phyloP scores from a whole-genome alignment of 441 rosid species.

The Adansonia grandidieri region DNA sequence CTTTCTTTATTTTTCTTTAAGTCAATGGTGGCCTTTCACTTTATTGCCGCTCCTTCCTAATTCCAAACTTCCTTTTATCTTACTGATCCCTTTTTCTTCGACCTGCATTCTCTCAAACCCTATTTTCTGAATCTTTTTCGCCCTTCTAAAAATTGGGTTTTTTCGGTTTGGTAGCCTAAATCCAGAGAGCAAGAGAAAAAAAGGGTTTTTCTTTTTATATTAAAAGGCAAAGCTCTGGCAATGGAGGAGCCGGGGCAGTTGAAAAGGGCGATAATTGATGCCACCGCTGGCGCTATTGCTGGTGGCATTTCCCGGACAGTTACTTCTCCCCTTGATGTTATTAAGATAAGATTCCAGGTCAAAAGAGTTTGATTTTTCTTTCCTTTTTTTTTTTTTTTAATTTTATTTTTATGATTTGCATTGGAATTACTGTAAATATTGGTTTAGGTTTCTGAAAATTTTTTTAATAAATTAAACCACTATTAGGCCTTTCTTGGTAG shows the following conservation, averaged over 20 bases:
- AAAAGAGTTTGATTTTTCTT: not conserved
- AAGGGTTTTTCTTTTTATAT: not conserved
- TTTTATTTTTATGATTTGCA: not conserved
- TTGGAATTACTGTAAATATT: not conserved
- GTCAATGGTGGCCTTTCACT: slow-evolving; percentile 26
- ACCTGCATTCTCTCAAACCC: not conserved
- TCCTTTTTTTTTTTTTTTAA: not conserved
- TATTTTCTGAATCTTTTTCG: not conserved
- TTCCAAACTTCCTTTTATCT: slow-evolving; percentile 19
- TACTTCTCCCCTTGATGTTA: slow-evolving; percentile 98
- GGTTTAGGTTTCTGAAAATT: not conserved
- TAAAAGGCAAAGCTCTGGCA: slow-evolving; percentile 28
- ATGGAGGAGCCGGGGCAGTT: slow-evolving; percentile 74
- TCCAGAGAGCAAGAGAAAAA: not conserved
- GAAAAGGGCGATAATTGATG: slow-evolving; percentile 67
- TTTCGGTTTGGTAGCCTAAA: not conserved
- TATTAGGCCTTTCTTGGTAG: not conserved
- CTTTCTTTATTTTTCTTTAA: not conserved
- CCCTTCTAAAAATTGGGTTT: not conserved
- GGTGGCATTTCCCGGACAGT: slow-evolving; percentile 84
- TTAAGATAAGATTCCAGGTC: slow-evolving; percentile 97
- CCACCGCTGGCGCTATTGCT: slow-evolving; percentile 77
- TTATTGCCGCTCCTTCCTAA: not conserved
- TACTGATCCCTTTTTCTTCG: not conserved
- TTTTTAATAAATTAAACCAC: not conserved